Conservation (phyloP, 1,139 yeast genomes). For the Wickerhamomyces sp. region DNA sequence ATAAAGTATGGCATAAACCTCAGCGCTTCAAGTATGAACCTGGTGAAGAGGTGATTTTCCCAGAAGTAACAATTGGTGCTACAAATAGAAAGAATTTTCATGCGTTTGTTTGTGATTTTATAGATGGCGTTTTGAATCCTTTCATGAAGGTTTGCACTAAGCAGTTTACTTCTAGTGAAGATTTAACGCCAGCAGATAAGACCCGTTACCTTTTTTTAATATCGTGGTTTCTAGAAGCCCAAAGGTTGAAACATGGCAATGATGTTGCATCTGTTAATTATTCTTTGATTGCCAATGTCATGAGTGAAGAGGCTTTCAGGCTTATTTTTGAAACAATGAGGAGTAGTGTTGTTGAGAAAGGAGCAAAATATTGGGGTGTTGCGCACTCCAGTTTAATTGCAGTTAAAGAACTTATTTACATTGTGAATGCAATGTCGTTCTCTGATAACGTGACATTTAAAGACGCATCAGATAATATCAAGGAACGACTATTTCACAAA, state of each 20-base stretch:
- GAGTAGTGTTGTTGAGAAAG: conserved; percentile 42
- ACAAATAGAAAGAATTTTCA: conserved; percentile 34
- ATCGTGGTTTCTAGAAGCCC: conserved; percentile 65
- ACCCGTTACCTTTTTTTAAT: conserved; percentile 55
- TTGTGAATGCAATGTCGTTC: conserved; percentile 48
- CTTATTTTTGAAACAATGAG: conserved; percentile 55
- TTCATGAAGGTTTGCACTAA: conserved; percentile 51
- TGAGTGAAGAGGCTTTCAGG: conserved; percentile 63
- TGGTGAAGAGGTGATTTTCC: conserved; percentile 37
- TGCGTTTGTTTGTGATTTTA: conserved; percentile 51
- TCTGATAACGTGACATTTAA: conserved; percentile 34
- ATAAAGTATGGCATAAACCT: conserved; percentile 61
- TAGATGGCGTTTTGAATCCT: conserved; percentile 74
- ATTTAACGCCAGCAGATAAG: conserved; percentile 20
- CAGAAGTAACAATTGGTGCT: conserved; percentile 27
- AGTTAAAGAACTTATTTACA: conserved; percentile 57
- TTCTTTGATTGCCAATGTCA: conserved; percentile 62
- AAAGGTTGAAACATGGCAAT: conserved; percentile 27
- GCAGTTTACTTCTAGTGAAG: conserved; percentile 40
- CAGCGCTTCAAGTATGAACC: conserved; percentile 41
- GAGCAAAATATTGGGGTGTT: conserved; percentile 40
- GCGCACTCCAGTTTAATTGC: conserved; percentile 71
- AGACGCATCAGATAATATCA: conserved; percentile 46
- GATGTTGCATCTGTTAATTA: conserved; percentile 34
- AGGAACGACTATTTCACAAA: conserved; percentile 58